phyloP scores from a whole-genome alignment of 2,329 filamentous ascomycete species.

The Chrysoporthe puriensis region DNA sequence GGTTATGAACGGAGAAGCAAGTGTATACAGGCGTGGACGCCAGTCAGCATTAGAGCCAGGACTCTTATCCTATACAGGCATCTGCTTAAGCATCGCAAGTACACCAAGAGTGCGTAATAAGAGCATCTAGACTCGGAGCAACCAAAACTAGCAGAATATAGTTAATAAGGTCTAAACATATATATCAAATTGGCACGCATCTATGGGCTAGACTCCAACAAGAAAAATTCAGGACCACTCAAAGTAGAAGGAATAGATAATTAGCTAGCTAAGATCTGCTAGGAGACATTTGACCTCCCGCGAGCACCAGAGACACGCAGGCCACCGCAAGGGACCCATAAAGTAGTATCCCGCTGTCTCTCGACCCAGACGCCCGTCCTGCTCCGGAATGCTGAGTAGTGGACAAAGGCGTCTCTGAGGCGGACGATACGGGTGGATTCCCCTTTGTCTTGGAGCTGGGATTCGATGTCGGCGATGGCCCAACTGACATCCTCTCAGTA shows the following conservation, averaged over 20 bases:
- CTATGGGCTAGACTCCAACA: neutral
- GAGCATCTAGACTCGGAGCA: too few relatives aligned
- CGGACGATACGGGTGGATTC: neutral
- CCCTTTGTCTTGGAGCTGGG: neutral
- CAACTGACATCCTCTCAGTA: too few relatives aligned
- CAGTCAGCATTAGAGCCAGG: too few relatives aligned
- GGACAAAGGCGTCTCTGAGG: neutral
- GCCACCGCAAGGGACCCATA: neutral
- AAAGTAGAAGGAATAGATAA: neutral
- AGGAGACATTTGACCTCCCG: too few relatives aligned
- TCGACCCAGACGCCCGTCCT: neutral
- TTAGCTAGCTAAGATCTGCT: too few relatives aligned
- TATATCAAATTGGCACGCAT: neutral
- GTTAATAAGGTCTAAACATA: neutral
- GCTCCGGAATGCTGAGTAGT: neutral
- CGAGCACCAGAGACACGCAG: neutral
- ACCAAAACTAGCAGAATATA: too few relatives aligned
- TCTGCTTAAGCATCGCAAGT: too few relatives aligned
- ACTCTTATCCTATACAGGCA: too few relatives aligned
- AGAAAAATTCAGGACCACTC: neutral
- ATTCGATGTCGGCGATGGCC: neutral
- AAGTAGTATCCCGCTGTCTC: neutral
- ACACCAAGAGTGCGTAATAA: too few relatives aligned
- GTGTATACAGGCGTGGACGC: too few relatives aligned
- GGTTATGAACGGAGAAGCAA: too few relatives aligned